Evolutionary conservation across 352 stramenopile species (phyloP).

Genomic region (Aphanomyces cochlioides): DNA sequence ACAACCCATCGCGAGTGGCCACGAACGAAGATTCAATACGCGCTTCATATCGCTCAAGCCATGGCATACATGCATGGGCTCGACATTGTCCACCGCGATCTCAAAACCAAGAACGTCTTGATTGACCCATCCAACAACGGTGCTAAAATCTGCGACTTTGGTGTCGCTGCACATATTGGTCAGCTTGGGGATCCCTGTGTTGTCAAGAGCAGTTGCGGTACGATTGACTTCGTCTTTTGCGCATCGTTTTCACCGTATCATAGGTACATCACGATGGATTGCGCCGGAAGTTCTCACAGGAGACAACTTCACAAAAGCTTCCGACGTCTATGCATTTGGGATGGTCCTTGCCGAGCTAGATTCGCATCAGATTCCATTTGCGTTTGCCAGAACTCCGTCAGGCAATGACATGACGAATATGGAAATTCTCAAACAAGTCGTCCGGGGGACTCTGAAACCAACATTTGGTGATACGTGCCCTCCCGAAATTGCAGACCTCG

Average conservation of each 20-base stretch:
- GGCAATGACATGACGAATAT: constrained; percentile 26
- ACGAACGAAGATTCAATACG: constrained; percentile 44
- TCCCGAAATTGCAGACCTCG: neutral
- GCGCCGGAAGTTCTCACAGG: constrained; percentile 41
- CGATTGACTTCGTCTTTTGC: too few species aligned
- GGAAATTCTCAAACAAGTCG: constrained; percentile 10
- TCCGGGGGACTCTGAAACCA: constrained; percentile 11
- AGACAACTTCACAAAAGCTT: constrained; percentile 18
- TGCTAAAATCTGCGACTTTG: constrained; percentile 61
- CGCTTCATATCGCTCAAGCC: constrained; percentile 43
- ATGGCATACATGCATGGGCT: constrained; percentile 57
- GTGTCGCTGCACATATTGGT: constrained; percentile 31
- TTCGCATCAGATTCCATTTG: constrained; percentile 51
- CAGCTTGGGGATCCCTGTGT: neutral
- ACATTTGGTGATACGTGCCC: constrained; percentile 13
- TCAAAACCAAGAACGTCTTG: constrained; percentile 64
- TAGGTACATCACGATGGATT: constrained; percentile 25
- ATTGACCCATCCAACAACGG: constrained; percentile 33
- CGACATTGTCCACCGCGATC: constrained; percentile 45
- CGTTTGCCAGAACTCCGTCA: constrained; percentile 30
- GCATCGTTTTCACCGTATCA: too few species aligned
- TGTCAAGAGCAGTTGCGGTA: too few species aligned
- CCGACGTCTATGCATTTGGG: constrained; percentile 13
- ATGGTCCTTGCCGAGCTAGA: constrained; percentile 46
- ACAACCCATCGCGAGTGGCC: constrained; percentile 34